Conservation (phyloP, 164 flowering plant genomes). For the Chimonanthus praecox region DNA sequence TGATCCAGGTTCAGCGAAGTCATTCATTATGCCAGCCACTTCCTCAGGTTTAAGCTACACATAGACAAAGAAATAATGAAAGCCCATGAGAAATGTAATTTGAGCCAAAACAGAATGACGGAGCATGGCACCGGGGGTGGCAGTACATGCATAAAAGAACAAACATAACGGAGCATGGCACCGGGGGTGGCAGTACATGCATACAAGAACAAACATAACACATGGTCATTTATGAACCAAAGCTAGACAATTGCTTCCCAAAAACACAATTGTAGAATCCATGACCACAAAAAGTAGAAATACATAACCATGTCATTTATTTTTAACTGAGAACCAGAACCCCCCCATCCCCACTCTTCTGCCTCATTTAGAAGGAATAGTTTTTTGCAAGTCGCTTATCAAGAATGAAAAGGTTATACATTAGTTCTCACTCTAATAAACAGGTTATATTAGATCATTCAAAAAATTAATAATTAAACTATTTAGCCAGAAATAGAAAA, state of each 20-base stretch:
- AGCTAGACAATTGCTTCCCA: neutral
- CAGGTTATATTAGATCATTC: no score
- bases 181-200: neutral
- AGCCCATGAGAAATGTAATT: neutral
- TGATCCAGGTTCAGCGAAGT: conserved; percentile 9
- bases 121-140: no score
- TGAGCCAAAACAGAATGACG: no score
- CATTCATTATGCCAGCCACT: conserved; percentile 1
- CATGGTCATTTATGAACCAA: neutral
- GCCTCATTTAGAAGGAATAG: no score
- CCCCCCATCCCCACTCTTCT: no score
- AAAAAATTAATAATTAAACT: no score
- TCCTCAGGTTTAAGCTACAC: conserved; percentile 6
- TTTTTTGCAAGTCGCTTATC: no score
- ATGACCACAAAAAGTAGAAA: neutral
- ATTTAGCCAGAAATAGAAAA: no score
- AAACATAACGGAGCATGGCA: neutral
- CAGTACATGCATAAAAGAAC: neutral
- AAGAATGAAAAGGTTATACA: no score
- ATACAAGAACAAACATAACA: neutral
- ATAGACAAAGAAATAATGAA: conserved; percentile 1
- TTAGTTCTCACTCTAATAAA: no score
- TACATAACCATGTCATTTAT: no score
- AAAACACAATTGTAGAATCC: neutral
- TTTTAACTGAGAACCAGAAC: no score